These are phyloP conservation scores for Ilyonectria mors-panacis DNA, from an alignment of 2,329 filamentous ascomycete genomes.

Conservation along the genomic window DNA sequence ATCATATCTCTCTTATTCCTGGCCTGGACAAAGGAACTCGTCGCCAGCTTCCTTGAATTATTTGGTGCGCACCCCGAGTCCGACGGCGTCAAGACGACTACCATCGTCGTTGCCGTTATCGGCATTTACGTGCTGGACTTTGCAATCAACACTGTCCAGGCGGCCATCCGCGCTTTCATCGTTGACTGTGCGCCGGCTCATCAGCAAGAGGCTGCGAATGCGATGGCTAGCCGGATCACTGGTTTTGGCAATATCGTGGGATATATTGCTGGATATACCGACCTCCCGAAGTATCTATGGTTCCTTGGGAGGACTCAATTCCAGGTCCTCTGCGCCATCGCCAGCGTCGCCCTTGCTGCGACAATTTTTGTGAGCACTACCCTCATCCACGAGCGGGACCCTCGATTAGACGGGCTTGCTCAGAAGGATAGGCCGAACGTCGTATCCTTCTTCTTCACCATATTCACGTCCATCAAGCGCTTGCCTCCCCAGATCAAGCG, in stretches of 20 bases:
- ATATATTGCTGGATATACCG: constrained; percentile 87
- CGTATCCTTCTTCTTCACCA: constrained; percentile 82
- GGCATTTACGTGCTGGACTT: constrained; percentile 95
- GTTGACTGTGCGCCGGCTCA: constrained; percentile 93
- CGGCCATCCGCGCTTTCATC: constrained; percentile 91
- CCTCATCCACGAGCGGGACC: constrained; percentile 84
- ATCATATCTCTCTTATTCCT: constrained; percentile 78
- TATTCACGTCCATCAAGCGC: constrained; percentile 82
- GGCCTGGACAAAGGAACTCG: constrained; percentile 81
- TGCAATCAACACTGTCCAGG: constrained; percentile 97
- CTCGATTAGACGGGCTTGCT: constrained; percentile 77
- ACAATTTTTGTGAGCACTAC: constrained; percentile 81
- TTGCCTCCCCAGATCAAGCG: constrained; percentile 86
- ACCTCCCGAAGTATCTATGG: constrained; percentile 81
- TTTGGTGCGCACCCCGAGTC: constrained; percentile 81
- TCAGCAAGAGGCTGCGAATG: constrained; percentile 93
- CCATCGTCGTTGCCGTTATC: constrained; percentile 85
- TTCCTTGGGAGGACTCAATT: constrained; percentile 93
- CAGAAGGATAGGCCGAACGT: constrained; percentile 75
- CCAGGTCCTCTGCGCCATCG: constrained; percentile 90
- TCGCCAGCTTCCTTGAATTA: constrained; percentile 76
- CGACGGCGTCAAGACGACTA: constrained; percentile 72
- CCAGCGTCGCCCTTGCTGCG: constrained; percentile 78
- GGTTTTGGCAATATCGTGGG: constrained; percentile 93
- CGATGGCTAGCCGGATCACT: constrained; percentile 90